Evolutionary conservation across 257 asterid genomes (phyloP).

Genomic region (Phtheirospermum japonicum): DNA sequence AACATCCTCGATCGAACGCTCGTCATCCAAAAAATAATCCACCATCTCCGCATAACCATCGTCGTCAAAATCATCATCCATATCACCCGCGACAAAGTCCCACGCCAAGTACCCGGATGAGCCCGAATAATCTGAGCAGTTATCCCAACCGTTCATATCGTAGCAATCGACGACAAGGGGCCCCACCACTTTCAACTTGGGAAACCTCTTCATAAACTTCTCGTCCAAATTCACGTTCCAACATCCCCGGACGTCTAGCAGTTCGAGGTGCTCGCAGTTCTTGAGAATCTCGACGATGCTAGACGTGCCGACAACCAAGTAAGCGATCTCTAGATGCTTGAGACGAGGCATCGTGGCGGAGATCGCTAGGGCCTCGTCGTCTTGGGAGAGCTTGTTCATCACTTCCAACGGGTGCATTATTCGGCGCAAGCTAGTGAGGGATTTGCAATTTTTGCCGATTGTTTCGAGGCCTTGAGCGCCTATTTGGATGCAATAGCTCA

Average conservation of each 20-base stretch:
- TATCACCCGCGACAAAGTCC: slow-evolving; percentile 61
- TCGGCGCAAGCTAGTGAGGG: slow-evolving; percentile 54
- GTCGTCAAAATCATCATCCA: slow-evolving; percentile 30
- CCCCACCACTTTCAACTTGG: slow-evolving; percentile 55
- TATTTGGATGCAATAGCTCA: slow-evolving; percentile 73
- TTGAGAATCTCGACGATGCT: slow-evolving; percentile 54
- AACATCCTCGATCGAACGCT: slow-evolving; percentile 45
- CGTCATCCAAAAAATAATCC: slow-evolving; percentile 58
- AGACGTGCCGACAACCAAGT: slow-evolving; percentile 56
- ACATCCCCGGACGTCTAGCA: slow-evolving; percentile 76
- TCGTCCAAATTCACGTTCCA: slow-evolving; percentile 72
- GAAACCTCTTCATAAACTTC: slow-evolving; percentile 45
- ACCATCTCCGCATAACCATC: slow-evolving; percentile 30
- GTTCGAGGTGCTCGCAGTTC: slow-evolving; percentile 59
- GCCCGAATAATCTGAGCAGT: slow-evolving; percentile 60
- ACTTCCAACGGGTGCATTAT: slow-evolving; percentile 78
- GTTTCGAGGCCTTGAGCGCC: slow-evolving; percentile 72
- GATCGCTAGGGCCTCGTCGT: slow-evolving; percentile 76
- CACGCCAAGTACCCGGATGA: slow-evolving; percentile 68
- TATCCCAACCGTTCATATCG: slow-evolving; percentile 62
- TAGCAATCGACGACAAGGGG: slow-evolving; percentile 58
- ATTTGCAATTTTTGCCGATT: slow-evolving; percentile 61
- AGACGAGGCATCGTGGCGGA: slow-evolving; percentile 74
- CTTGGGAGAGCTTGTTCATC: slow-evolving; percentile 59
- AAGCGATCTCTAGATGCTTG: slow-evolving; percentile 77